Percentiles rank a stretch among this genome's conserved stretches.
Evolutionary conservation across 805 yeast species (phyloP).

Genomic region (Teunomyces funiuensis): DNA sequence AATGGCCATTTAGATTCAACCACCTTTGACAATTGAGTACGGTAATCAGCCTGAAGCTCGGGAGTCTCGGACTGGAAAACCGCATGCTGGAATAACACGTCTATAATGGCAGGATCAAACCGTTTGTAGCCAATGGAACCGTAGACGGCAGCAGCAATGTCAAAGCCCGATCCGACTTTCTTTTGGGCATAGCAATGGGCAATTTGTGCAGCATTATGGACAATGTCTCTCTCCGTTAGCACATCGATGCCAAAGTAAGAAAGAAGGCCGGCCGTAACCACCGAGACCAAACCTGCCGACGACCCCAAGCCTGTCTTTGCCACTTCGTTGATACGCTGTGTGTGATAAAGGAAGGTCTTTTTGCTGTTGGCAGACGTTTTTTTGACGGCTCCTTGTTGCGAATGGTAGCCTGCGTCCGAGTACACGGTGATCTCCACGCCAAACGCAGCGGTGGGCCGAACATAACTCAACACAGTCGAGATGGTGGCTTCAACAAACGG

Average conservation of each 20-base stretch:
- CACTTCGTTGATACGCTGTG: conserved; percentile 59
- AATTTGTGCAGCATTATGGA: conserved; percentile 85
- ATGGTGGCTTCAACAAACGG: conserved; percentile 76
- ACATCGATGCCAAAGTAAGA: conserved; percentile 38
- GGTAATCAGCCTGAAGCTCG: conserved; percentile 7
- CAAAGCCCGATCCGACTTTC: conserved; percentile 96
- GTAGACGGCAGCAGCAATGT: conserved; percentile 91
- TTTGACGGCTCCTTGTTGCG: conserved; percentile 52
- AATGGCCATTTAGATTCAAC: conserved; percentile 63
- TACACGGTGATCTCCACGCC: conserved; percentile 57
- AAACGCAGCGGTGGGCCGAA: conserved; percentile 32
- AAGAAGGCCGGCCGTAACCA: conserved; percentile 67
- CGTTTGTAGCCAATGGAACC: conserved; percentile 85
- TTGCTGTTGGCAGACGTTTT: conserved; percentile 35
- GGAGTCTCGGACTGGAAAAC: conserved; percentile 20
- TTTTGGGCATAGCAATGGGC: conserved; percentile 94
- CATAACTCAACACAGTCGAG: conserved; percentile 53
- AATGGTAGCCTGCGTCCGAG: conserved; percentile 89
- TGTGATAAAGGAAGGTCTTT: conserved; percentile 59
- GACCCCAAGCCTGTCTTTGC: conserved; percentile 96
- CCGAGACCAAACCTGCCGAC: conserved; percentile 89
- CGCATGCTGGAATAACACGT: conserved; percentile 31
- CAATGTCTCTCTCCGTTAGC: conserved; percentile 19
- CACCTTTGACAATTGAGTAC: conserved; percentile 26
- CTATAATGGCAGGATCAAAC: conserved; percentile 59